phyloP scores from a whole-genome alignment of 148 eudicot species.

The Dianthus caryophyllus region DNA sequence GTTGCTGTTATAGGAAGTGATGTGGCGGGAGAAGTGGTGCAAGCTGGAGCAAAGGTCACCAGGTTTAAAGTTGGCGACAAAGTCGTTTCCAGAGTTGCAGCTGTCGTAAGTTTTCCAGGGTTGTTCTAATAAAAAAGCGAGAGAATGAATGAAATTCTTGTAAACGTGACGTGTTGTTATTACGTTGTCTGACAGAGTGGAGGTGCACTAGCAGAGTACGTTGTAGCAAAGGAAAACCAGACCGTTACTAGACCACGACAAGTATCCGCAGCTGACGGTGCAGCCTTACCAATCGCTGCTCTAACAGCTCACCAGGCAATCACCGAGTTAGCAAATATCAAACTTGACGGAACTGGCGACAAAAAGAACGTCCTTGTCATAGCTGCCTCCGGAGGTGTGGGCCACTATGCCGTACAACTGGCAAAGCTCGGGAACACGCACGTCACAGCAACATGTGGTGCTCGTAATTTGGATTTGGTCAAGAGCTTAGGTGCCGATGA shows the following conservation, averaged over 20 bases:
- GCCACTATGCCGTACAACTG: conserved; percentile 74
- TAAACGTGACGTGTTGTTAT: not conserved
- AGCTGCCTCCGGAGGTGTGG: conserved; percentile 75
- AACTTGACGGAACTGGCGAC: conserved; percentile 55
- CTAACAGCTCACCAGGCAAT: conserved; percentile 67
- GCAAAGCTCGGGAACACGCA: conserved; percentile 79
- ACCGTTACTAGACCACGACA: conserved; percentile 53
- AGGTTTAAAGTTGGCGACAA: conserved; percentile 68
- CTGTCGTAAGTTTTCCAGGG: conserved; percentile 33
- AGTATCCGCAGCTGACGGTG: conserved; percentile 67
- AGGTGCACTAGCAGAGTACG: conserved; percentile 75
- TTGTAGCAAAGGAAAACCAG: conserved; percentile 45
- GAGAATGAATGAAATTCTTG: too few relatives aligned
- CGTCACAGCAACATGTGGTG: conserved; percentile 76
- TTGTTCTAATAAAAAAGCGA: not conserved
- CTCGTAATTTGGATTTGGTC: conserved; percentile 60
- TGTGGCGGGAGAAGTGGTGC: conserved; percentile 75
- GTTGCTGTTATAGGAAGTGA: conserved; percentile 46
- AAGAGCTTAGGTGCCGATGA: conserved; percentile 74
- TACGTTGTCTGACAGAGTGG: conserved; percentile 38
- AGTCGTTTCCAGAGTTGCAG: conserved; percentile 46
- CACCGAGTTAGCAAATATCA: conserved; percentile 41
- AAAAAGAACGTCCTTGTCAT: conserved; percentile 53
- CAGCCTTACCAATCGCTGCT: conserved; percentile 52
- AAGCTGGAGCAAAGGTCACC: conserved; percentile 56